A percentile compares a stretch with the other conserved stretches of the same genome.
Evolutionary conservation across 2,329 filamentous ascomycete genomes (phyloP).

Genomic region (Elsinoe arachidis): DNA sequence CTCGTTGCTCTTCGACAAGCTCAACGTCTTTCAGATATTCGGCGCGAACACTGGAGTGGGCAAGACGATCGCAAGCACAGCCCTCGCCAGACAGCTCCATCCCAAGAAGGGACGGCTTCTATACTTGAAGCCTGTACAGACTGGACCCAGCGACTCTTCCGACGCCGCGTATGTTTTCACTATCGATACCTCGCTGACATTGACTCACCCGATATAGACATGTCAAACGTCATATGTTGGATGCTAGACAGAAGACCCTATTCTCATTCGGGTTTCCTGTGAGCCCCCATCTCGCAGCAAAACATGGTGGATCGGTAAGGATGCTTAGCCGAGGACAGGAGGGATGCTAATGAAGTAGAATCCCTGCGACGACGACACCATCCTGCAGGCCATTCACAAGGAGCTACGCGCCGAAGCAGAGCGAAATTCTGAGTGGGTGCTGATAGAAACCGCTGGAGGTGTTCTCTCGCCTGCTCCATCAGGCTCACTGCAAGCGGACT

Average conservation of each 20-base stretch:
- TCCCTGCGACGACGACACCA: constrained; percentile 16
- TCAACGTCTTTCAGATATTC: constrained; percentile 66
- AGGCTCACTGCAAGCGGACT: constrained; percentile 66
- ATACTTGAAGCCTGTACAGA: constrained; percentile 77
- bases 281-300: constrained; percentile 69
- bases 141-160: constrained; percentile 59
- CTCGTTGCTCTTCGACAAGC: constrained; percentile 57
- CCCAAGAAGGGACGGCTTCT: constrained; percentile 39
- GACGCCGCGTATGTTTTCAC: constrained; percentile 36
- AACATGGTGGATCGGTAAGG: constrained; percentile 13
- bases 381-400: constrained; percentile 36
- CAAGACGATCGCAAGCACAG: constrained; percentile 71
- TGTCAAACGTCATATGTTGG: not conserved
- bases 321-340: not conserved
- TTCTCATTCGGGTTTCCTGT: constrained; percentile 66
- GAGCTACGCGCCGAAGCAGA: constrained; percentile 34
- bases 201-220: not conserved
- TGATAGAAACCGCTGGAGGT: constrained; percentile 75
- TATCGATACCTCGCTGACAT: not conserved
- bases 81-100: constrained; percentile 43
- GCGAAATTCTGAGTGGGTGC: constrained; percentile 46
- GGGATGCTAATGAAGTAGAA: not conserved
- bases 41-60: constrained; percentile 79
- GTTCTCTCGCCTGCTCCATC: constrained; percentile 72
- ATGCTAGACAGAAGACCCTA: constrained; percentile 42